Base-by-base conservation (phyloP, 768 basidiomycete genomes). In the Mycena latifolia region DNA sequence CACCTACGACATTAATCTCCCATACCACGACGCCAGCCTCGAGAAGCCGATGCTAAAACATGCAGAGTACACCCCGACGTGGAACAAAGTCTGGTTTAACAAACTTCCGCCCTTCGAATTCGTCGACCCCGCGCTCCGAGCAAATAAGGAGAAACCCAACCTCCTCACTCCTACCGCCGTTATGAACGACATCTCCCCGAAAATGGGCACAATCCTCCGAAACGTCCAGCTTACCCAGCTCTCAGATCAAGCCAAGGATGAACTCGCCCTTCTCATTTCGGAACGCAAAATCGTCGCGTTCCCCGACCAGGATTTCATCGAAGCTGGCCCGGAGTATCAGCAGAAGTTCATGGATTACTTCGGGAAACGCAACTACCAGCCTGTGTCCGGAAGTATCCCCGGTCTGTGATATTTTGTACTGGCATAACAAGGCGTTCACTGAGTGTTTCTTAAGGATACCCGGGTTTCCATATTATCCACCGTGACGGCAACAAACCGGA, bases 381-480 rank as follows among this genome's bases (percentile, higher is more conserved):
- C n/a, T n/a, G n/a, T n/a, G n/a, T n/a, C n/a, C n/a, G n/a, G n/a
- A n/a, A n/a, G n/a, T n/a, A n/a, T n/a, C n/a, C n/a, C n/a, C n/a
- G n/a, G n/a, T n/a, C n/a, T n/a, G 63, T 39, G 22, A 57, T 37
- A 59, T 28, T 14, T 25, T 37, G 7, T 15, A 17, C 37, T 37
- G 3, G 37, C 37, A 11, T 37, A n/a, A 8, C 37, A 9, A 17
- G 9, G 9, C 37, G 8, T 17, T 7, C 37, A 20, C 20, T 52
- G 28, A n/a, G 22, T 35, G 37, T 33, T 10, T 58, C 46, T 37
- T 25, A 29, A 69, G 71, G 62, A 25, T 53, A 62, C 28, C 71
- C 71, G 15, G 71, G 69, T 8, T 72, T 72, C 60, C 71, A 70
- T 35, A 66, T 72, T 22, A 72, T 72, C 45, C 71, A 70, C 47